phyloP scores from a whole-genome alignment of 257 asterid species.

The Echites panduratus region DNA sequence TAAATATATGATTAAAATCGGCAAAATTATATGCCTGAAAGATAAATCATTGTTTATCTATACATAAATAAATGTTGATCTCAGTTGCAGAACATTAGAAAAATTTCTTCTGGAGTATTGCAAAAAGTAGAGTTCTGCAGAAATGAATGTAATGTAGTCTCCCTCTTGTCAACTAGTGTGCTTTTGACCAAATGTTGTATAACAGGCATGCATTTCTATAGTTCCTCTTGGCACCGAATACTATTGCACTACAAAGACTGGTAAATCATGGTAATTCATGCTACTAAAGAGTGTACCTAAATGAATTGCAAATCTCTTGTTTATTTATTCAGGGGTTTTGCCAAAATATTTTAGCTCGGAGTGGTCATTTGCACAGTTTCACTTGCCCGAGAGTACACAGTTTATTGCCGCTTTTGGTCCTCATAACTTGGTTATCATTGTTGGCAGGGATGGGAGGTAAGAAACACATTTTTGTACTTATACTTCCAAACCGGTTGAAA shows the following conservation, averaged over 20 bases:
- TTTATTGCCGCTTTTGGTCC: slow-evolving; percentile 74
- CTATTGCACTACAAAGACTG: no score
- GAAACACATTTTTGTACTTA: slow-evolving; percentile 2
- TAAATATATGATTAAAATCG: not conserved
- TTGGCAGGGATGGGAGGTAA: slow-evolving; percentile 91
- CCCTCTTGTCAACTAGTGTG: not conserved
- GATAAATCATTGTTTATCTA: no score
- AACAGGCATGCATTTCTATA: not conserved
- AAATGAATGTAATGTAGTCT: not conserved
- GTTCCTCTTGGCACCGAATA: not conserved
- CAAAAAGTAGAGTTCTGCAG: not conserved
- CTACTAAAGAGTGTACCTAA: slow-evolving; percentile 2
- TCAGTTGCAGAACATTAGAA: not conserved
- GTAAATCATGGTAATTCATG: not conserved
- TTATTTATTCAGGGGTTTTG: slow-evolving; percentile 55
- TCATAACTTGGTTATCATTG: slow-evolving; percentile 55
- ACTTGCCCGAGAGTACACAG: slow-evolving; percentile 61
- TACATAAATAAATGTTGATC: not conserved
- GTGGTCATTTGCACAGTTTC: slow-evolving; percentile 96
- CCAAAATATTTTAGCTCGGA: slow-evolving; percentile 96
- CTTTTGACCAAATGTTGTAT: not conserved
- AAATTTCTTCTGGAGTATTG: not conserved
- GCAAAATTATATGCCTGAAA: not conserved
- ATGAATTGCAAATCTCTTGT: slow-evolving; percentile 14
- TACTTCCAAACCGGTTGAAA: not conserved